Conservation (phyloP, 2,329 filamentous ascomycete species). For the Exophiala phaeomuriformis region DNA sequence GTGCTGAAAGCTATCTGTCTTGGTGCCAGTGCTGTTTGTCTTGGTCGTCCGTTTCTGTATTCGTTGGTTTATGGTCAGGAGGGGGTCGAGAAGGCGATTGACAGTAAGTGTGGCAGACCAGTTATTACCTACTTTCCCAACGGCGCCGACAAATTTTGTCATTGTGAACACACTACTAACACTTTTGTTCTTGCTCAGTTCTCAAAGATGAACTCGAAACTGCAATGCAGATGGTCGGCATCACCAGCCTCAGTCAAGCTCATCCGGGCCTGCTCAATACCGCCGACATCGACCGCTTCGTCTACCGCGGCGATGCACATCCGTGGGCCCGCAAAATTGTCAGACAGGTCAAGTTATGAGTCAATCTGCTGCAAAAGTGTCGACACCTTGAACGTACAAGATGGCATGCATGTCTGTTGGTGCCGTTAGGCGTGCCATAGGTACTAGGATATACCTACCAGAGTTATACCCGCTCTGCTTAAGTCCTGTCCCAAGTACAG, state of each 20-base stretch:
- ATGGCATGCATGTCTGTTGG: not conserved
- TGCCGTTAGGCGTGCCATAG: not conserved
- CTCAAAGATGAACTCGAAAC: slow-evolving; percentile 39
- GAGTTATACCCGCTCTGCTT: too few relatives aligned
- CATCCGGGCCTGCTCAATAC: slow-evolving; percentile 40
- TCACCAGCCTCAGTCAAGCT: slow-evolving; percentile 38
- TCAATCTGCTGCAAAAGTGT: not conserved
- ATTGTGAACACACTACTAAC: too few relatives aligned
- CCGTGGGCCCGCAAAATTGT: slow-evolving; percentile 46
- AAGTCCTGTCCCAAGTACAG: too few relatives aligned
- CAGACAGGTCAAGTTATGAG: slow-evolving; percentile 31
- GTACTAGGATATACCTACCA: not conserved
- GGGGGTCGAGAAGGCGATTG: slow-evolving; percentile 47
- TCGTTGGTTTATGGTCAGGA: slow-evolving; percentile 45
- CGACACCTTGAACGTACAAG: not conserved
- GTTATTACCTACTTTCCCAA: not conserved
- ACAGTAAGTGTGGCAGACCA: slow-evolving; percentile 10
- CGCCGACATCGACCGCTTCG: slow-evolving; percentile 36
- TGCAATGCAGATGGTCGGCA: slow-evolving; percentile 41
- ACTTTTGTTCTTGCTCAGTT: not conserved
- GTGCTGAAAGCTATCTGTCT: slow-evolving; percentile 50
- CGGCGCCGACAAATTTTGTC: not conserved
- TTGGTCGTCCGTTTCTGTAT: slow-evolving; percentile 50
- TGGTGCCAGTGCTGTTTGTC: slow-evolving; percentile 48
- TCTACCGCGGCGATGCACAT: slow-evolving; percentile 37